Evolutionary conservation across 495 filamentous ascomycete genomes (phyloP), one percentile per base, ranked within the genome.

Genomic region (Annulohypoxylon nitens): DNA sequence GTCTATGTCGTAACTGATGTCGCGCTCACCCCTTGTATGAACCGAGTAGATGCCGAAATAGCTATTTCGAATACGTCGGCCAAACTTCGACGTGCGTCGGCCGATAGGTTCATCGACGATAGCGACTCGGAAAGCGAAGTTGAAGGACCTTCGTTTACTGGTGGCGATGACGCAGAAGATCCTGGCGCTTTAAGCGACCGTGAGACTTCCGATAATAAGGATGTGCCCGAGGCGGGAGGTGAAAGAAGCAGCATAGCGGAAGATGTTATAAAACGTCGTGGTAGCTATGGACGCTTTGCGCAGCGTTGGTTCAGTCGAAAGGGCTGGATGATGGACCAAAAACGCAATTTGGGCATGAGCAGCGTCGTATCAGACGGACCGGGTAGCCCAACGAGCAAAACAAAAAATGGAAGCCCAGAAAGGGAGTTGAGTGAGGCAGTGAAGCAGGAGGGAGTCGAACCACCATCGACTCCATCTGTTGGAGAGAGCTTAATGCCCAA

Each of bases 1-100:
- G 84, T 98, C 61, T 98, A 97, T 78, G 89, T 92, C 47, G 86
- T 97, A 51, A 93, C 90, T 62, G 93, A 94, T 70, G 91, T 99
- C 34, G 91, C 94, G 1, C 83, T 99, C 25, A 97, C 97, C 18
- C 96, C 96, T 1, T 88, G 95, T 16, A 87, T 91, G 12, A 96
- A 91, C 14, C 90, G 90, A 70, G 77, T 76, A 45, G 93, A 95
- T 23, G 95, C 96, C 4, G 84, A 84, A 69, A 85, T 85, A 12
- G 90, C 93, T 4, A 91, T 98, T 41, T 73, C 82, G 3, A 86
- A 89, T 58, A 92, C 93, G 0, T 86, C 86, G 11, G 83, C 85
- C 33, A 84, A 86, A 51, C 67, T 87, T 26, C 73, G 79, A 58
- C 79, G 67, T 10, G 68, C 67, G 14, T 63, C 61, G 2, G 54